phyloP scores from a whole-genome alignment of 2,329 filamentous ascomycete species.

The Xylaria hypoxylon region DNA sequence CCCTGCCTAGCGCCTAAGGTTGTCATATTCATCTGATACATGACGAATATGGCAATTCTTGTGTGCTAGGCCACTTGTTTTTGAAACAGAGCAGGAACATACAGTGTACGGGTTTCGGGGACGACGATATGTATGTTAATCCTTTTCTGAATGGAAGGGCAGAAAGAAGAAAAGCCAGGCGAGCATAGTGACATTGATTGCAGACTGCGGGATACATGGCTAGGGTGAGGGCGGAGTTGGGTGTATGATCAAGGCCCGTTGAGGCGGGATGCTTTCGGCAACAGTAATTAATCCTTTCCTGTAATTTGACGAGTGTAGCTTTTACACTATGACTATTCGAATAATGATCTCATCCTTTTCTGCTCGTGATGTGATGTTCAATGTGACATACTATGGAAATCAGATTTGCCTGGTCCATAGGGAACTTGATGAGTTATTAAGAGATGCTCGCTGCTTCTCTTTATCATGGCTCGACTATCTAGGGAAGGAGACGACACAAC shows the following conservation, averaged over 20 bases:
- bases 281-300: conserved; percentile 31
- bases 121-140: background rate
- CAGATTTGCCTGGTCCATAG: too few relatives aligned
- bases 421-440: too few relatives aligned
- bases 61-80: conserved; percentile 29
- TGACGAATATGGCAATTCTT: conserved; percentile 21
- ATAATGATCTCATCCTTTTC: background rate
- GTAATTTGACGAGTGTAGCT: conserved; percentile 24
- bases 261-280: conserved; percentile 23
- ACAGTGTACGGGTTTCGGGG: conserved; percentile 5
- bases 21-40: conserved; percentile 25
- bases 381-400: background rate
- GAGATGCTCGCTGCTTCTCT: too few relatives aligned
- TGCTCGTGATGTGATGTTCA: background rate
- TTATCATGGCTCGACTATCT: too few relatives aligned
- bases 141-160: background rate
- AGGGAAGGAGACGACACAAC: too few relatives aligned
- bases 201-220: conserved; percentile 28
- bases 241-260: conserved; percentile 36
- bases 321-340: conserved; percentile 1
- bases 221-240: conserved; percentile 29
- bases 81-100: conserved; percentile 30
- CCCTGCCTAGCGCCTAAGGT: conserved; percentile 25
- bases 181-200: conserved; percentile 15
- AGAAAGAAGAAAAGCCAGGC: conserved; percentile 16